These are phyloP conservation scores for Domatiomyces globalis DNA, from an alignment of 2,329 filamentous ascomycete genomes.

Conservation along the genomic window DNA sequence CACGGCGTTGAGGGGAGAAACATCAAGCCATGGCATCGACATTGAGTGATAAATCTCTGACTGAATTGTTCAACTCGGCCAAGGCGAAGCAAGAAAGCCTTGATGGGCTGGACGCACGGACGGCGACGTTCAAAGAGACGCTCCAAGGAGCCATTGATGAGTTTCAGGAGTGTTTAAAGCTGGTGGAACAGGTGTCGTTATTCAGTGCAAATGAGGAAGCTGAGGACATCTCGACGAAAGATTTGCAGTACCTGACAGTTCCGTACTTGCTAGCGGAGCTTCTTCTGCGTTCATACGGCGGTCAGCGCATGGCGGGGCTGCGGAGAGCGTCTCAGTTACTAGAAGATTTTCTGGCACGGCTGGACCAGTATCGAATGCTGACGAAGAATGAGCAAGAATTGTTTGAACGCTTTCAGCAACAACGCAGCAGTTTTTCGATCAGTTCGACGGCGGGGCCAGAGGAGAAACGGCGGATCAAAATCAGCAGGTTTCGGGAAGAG, in stretches of 20 bases:
- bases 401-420: constrained; percentile 58
- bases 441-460: constrained; percentile 53
- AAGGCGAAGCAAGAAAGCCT: constrained; percentile 12
- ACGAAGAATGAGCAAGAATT: constrained; percentile 49
- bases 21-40: background rate
- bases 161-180: constrained; percentile 51
- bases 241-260: constrained; percentile 70
- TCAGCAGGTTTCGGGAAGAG: constrained; percentile 69
- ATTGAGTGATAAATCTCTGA: constrained; percentile 8
- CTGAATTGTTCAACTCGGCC: constrained; percentile 11
- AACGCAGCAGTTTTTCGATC: constrained; percentile 58
- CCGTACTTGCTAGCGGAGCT: constrained; percentile 70
- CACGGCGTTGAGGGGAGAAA: background rate
- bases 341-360: constrained; percentile 60
- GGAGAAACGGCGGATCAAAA: constrained; percentile 66
- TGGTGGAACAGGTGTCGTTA: constrained; percentile 57
- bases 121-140: constrained; percentile 8
- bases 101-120: constrained; percentile 13
- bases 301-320: constrained; percentile 51
- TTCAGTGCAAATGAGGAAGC: constrained; percentile 84
- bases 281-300: constrained; percentile 48
- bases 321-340: constrained; percentile 53
- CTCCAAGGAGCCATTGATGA: constrained; percentile 11
- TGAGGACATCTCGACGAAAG: constrained; percentile 73
- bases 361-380: constrained; percentile 69